Conservation (phyloP, 371 early-diverging fungal genomes). For the Actinomucor elegans region DNA sequence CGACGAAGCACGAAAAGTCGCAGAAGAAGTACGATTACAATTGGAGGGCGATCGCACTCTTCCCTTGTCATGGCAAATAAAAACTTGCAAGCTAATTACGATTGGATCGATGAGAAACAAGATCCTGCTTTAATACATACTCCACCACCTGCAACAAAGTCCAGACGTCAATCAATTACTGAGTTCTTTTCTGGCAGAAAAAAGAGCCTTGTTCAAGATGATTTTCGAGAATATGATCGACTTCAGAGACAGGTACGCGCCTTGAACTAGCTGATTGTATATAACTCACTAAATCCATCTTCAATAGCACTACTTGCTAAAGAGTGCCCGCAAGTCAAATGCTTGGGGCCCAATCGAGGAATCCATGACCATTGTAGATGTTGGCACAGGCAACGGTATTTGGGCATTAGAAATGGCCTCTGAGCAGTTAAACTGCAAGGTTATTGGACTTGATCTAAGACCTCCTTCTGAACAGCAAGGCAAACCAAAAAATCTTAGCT, state of each 20-base stretch:
- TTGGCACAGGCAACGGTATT: constrained; percentile 54
- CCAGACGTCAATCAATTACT: constrained; percentile 47
- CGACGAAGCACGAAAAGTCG: constrained; percentile 22
- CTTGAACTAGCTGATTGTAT: neutral
- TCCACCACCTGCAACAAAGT: constrained; percentile 9
- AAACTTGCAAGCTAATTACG: constrained; percentile 35
- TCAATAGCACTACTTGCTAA: constrained; percentile 47
- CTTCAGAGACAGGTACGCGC: constrained; percentile 43
- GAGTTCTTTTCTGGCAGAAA: constrained; percentile 45
- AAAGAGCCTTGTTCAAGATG: constrained; percentile 38
- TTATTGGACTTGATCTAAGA: constrained; percentile 55
- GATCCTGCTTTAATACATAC: neutral
- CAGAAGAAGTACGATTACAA: constrained; percentile 38
- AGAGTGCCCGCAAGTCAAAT: constrained; percentile 47
- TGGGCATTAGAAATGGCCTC: constrained; percentile 65
- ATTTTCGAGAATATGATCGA: constrained; percentile 47
- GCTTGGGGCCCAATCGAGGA: constrained; percentile 21
- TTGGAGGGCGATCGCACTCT: constrained; percentile 25
- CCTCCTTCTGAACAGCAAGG: constrained; percentile 36
- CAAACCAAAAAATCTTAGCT: constrained; percentile 39
- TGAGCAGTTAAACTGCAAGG: constrained; percentile 39
- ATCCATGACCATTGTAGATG: constrained; percentile 39
- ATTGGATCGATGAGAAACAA: constrained; percentile 46
- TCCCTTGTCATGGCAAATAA: constrained; percentile 21
- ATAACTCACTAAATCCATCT: neutral